These are phyloP conservation scores for Asclepias syriaca DNA, from an alignment of 257 asterid genomes.

Conservation along the genomic window DNA sequence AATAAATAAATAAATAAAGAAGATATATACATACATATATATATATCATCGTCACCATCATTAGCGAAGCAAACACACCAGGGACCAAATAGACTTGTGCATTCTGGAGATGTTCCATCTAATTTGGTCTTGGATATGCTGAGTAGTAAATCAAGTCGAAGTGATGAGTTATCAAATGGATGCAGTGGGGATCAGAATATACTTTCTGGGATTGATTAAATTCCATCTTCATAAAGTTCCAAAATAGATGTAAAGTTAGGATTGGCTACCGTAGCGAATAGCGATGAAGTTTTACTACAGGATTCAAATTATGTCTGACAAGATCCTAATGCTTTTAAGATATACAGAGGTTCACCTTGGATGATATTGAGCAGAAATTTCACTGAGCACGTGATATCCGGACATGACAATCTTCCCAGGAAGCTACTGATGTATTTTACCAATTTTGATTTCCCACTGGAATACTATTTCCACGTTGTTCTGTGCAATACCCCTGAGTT, in stretches of 20 bases:
- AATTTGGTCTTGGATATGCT: conserved; percentile 21
- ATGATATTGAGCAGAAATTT: conserved; percentile 46
- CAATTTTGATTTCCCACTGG: conserved; percentile 44
- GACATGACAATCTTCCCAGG: conserved; percentile 54
- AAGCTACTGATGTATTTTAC: conserved; percentile 55
- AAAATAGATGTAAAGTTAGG: conserved; percentile 24
- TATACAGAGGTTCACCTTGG: conserved; percentile 55
- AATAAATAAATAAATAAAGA: no score
- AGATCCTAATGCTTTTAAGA: conserved; percentile 40
- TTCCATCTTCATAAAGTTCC: conserved; percentile 19
- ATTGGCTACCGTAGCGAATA: neutral
- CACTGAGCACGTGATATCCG: conserved; percentile 39
- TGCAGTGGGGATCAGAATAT: conserved; percentile 22
- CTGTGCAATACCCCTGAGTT: conserved; percentile 48
- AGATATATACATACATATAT: no score
- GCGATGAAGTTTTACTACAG: no score
- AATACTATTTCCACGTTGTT: conserved; percentile 52
- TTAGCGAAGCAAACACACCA: no score
- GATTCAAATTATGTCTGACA: no score
- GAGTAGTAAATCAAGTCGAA: conserved; percentile 15
- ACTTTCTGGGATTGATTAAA: conserved; percentile 28
- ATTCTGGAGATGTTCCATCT: conserved; percentile 35
- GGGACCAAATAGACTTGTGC: conserved; percentile 33
- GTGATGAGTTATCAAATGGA: conserved; percentile 34
- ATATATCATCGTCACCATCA: no score